These are phyloP conservation scores for Puya raimondii DNA, from an alignment of 176 grass and related monocot genomes.

Conservation along the genomic window DNA sequence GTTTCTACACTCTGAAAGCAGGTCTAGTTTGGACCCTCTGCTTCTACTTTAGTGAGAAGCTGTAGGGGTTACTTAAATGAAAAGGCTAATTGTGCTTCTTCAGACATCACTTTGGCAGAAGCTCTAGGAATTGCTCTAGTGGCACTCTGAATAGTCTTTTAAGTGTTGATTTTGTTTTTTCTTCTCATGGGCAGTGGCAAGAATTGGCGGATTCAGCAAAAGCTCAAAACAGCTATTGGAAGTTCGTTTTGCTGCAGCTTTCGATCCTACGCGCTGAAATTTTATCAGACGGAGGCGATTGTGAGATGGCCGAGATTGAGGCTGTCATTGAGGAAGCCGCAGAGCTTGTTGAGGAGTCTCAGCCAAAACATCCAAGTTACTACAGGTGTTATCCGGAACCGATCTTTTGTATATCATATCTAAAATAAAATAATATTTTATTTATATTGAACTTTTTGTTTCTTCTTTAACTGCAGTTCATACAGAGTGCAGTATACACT, in stretches of 20 bases:
- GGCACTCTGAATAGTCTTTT: not conserved
- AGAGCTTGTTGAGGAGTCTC: slow-evolving; percentile 75
- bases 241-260: slow-evolving; percentile 72
- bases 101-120: too few relatives aligned
- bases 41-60: too few relatives aligned
- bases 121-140: not conserved
- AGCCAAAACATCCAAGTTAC: slow-evolving; percentile 66
- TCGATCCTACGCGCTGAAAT: slow-evolving; percentile 68
- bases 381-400: slow-evolving; percentile 59
- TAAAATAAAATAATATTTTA: not conserved
- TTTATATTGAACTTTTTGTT: slow-evolving; percentile 1
- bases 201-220: slow-evolving; percentile 56
- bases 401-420: not conserved
- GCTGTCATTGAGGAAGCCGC: slow-evolving; percentile 83
- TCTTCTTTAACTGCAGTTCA: slow-evolving; percentile 40
- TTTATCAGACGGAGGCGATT: slow-evolving; percentile 35
- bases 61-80: too few relatives aligned
- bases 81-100: too few relatives aligned
- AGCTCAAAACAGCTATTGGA: slow-evolving; percentile 65
- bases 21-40: too few relatives aligned
- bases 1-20: too few relatives aligned
- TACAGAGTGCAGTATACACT: slow-evolving; percentile 68
- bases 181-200: slow-evolving; percentile 51
- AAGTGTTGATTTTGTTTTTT: too few relatives aligned
- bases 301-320: slow-evolving; percentile 70